A percentile compares a stretch with the other conserved stretches of the same genome.
Conservation (phyloP, 2,329 filamentous ascomycete species). For the Mollisia scopiformis region DNA sequence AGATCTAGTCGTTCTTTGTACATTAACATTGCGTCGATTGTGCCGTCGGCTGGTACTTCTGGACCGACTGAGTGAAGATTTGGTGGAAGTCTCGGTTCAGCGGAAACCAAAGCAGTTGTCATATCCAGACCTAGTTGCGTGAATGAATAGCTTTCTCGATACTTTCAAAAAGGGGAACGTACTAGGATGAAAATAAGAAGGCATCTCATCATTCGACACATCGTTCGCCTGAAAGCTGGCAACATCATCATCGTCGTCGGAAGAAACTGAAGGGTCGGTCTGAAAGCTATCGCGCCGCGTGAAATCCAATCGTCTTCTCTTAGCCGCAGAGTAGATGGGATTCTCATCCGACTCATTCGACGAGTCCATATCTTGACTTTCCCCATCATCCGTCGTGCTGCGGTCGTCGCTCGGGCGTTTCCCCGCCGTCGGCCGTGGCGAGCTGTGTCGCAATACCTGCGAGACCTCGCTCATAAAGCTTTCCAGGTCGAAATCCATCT, state of each 20-base stretch:
- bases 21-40: constrained; percentile 2
- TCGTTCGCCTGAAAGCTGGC: background rate
- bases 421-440: background rate
- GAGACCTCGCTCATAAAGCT: constrained; percentile 2
- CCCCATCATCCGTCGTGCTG: background rate
- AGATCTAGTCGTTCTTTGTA: constrained; percentile 8
- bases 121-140: constrained; percentile 15
- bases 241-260: background rate
- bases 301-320: background rate
- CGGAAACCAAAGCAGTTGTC: constrained; percentile 11
- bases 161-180: background rate
- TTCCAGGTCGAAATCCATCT: constrained; percentile 6
- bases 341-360: background rate
- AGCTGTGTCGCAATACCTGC: background rate
- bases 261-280: background rate
- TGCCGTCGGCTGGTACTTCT: background rate
- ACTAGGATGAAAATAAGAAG: background rate
- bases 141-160: too few species aligned
- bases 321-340: background rate
- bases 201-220: background rate
- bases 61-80: background rate
- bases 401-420: background rate
- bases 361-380: background rate
- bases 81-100: constrained; percentile 1
- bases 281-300: background rate